Conservation (phyloP, 1,284 basidiomycete genomes). For the Leccinum ponderosum region DNA sequence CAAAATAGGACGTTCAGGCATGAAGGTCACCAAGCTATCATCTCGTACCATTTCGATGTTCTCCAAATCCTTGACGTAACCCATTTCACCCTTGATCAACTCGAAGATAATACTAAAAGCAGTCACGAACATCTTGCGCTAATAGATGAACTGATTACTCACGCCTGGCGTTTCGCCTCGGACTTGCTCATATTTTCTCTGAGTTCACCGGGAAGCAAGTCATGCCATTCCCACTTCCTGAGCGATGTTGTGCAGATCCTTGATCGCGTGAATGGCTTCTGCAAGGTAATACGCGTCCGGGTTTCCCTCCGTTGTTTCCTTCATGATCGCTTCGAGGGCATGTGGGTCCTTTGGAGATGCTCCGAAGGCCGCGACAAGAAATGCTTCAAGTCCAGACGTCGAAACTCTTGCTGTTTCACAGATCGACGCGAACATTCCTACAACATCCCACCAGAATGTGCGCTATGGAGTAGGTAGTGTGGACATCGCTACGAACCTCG, state of each 20-base stretch:
- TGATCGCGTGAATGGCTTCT: slow-evolving; percentile 77
- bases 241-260: slow-evolving; percentile 73
- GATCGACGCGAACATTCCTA: slow-evolving; percentile 61
- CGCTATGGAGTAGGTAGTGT: slow-evolving; percentile 4
- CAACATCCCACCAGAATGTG: slow-evolving; percentile 1
- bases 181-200: slow-evolving; percentile 67
- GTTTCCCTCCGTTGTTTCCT: slow-evolving; percentile 75
- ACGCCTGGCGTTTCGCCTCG: slow-evolving; percentile 88
- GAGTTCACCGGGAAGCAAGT: slow-evolving; percentile 74
- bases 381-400: slow-evolving; percentile 84
- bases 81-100: slow-evolving; percentile 94
- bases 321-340: slow-evolving; percentile 82
- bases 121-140: background rate
- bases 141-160: slow-evolving; percentile 37
- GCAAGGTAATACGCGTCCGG: slow-evolving; percentile 78
- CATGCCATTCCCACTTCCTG: slow-evolving; percentile 87
- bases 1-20: slow-evolving; percentile 8
- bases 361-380: slow-evolving; percentile 87
- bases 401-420: slow-evolving; percentile 64
- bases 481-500: slow-evolving; percentile 56
- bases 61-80: slow-evolving; percentile 91
- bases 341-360: slow-evolving; percentile 88
- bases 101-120: slow-evolving; percentile 84
- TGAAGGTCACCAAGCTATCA: background rate
- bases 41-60: slow-evolving; percentile 62